Evolutionary conservation across 768 basidiomycete genomes (phyloP).

Genomic region (Suillus cothurnatus): DNA sequence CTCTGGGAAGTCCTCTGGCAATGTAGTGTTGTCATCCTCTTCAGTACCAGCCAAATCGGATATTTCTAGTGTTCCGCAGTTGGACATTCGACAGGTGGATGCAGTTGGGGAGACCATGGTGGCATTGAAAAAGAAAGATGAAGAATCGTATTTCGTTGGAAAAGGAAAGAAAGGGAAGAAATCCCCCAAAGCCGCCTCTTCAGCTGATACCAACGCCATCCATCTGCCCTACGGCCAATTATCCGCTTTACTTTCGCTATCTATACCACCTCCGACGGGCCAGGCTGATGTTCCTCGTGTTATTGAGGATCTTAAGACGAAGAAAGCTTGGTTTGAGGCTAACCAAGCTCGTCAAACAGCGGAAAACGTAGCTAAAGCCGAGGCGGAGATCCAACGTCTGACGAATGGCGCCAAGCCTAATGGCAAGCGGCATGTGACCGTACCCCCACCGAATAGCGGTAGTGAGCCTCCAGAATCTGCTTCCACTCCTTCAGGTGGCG

Average conservation of each 20-base stretch:
- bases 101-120: slow-evolving; percentile 64
- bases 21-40: slow-evolving; percentile 45
- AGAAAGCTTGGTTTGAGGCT: slow-evolving; percentile 93
- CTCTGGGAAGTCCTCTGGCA: slow-evolving; percentile 61
- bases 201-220: slow-evolving; percentile 38
- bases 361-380: slow-evolving; percentile 80
- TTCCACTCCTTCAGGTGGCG: slow-evolving; percentile 32
- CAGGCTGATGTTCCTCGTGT: slow-evolving; percentile 77
- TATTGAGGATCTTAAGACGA: slow-evolving; percentile 87
- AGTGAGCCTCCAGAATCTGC: slow-evolving; percentile 45
- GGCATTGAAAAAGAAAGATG: slow-evolving; percentile 90
- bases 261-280: slow-evolving; percentile 87
- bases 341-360: slow-evolving; percentile 83
- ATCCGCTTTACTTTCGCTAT: slow-evolving; percentile 81
- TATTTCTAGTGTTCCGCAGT: slow-evolving; percentile 69
- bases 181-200: slow-evolving; percentile 42
- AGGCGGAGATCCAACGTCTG: slow-evolving; percentile 71
- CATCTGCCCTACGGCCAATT: slow-evolving; percentile 87
- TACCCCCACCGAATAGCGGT: slow-evolving; percentile 40
- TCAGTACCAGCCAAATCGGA: slow-evolving; percentile 42
- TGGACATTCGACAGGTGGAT: slow-evolving; percentile 87
- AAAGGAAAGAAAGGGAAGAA: slow-evolving; percentile 71
- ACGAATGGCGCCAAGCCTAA: slow-evolving; percentile 43
- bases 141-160: slow-evolving; percentile 79
- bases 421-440: slow-evolving; percentile 24